Base-by-base conservation (phyloP, 306 rosid species). In the Hippophae gyantsensis region DNA sequence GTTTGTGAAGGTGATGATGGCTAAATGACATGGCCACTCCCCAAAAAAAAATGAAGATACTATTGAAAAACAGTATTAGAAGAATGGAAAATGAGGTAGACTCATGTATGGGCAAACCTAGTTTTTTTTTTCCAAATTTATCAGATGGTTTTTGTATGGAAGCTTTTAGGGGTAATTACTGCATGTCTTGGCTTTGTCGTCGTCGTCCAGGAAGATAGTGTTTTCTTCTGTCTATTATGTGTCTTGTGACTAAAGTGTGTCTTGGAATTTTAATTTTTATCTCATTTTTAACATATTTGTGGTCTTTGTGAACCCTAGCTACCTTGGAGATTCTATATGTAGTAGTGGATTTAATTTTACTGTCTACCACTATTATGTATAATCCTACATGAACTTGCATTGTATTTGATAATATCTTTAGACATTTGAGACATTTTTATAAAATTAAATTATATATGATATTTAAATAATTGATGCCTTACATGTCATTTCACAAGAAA, bases 1-100 rank as follows among this genome's bases (percentile, higher is more conserved):
- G 53, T 87, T 87, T 60, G 95, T 84, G 32, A 87, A 82, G 84
- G 89, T 87, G 65, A 87, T 87, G 95, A 87, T 87, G 95, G 95
- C 95, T 51, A 87, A 87, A 85, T 87, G 62, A 81, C 42, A 7
- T 25, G 9, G 42, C 25, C 42, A 52, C 65, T 53, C 46, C 38
- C 53, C 54, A 52, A 9, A 60, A 68, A 46, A 13, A 25, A 47
- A 58, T 54, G 72, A 64, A 41, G 42, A 18, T 60, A 18, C 54
- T 32, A 65, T 18, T 40, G 6, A 8, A 43, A 64, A 66, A 41
- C 48, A 46, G 11, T 13, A 7, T 41, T 7, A 56, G 32, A 18
- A 41, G 1, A 60, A 56, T 3, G 12, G 13, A 65, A 42, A 63
- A 44, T 65, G 13, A 49, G 70, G 67, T 60, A 66, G 77, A 56